Base-by-base conservation (phyloP, 73 alveolate species). In the Loxodes magnus region DNA sequence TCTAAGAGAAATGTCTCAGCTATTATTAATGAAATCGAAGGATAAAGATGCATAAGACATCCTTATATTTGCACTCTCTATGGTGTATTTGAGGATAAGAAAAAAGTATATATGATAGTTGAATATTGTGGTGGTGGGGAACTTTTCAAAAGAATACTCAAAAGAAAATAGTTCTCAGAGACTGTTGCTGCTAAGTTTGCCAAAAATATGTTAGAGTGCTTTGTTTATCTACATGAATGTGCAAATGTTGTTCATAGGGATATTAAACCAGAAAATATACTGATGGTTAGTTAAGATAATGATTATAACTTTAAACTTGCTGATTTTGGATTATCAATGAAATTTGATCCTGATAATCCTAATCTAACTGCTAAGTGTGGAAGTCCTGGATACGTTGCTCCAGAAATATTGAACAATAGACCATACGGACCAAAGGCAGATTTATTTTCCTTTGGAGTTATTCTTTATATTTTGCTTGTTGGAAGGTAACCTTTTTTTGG, bases 191-290 rank as follows among this genome's bases (percentile, higher is more conserved):
- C 42, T 19, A 48, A 42, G 43, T 17, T 58, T 9, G 44, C 63
- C 2, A 33, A 2, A 33, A 58, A 58, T 17, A 7, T 84, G 15
- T 38, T 75, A 35, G 65, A 83, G 6, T 77, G 86, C 10, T 57
- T 84, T 6, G 82, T 64, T 43, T 84, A 84, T 71, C 29, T 79
- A 31, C 96, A 84, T 58, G 29, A 55, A 16, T 78, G n/a, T n/a
- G n/a, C 57, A 27, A 66, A 75, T 43, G 77, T 84, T 14, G 53
- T 76, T 51, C 96, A 84, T 52, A 51, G 96, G 48, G 96, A 84
- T 69, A 59, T 84, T 29, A 84, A 84, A 54, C 94, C 93, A 12
- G 96, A 84, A 56, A 84, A 84, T 54, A 50, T 84, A 34, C 56
- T 84, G 35, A 56, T 84, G 22, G 24, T 19, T 22, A 23, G 51